phyloP scores from a whole-genome alignment of 1,284 basidiomycete genomes.

The Abortiporus biennis region DNA sequence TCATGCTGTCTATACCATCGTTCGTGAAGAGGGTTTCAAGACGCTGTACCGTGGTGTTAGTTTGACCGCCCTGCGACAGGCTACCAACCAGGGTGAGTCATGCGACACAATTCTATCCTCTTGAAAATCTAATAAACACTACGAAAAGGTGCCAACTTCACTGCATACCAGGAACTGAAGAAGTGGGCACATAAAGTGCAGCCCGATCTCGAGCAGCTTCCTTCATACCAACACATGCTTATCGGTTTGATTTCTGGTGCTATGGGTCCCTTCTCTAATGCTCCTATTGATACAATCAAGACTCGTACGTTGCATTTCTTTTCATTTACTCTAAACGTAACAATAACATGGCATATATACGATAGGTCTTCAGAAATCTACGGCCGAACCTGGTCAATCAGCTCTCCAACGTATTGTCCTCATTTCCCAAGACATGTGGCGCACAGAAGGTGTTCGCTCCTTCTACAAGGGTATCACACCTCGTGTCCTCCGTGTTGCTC shows the following conservation, averaged over 20 bases:
- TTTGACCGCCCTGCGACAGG: constrained; percentile 91
- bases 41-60: constrained; percentile 92
- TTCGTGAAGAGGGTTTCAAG: constrained; percentile 85
- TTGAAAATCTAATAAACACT: no score
- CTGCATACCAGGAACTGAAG: constrained; percentile 96
- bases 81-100: constrained; percentile 95
- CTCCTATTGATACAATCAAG: constrained; percentile 97
- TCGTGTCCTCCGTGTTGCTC: constrained; percentile 92
- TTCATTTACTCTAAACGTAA: no score
- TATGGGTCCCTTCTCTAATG: constrained; percentile 96
- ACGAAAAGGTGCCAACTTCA: constrained; percentile 95
- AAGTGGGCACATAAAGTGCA: constrained; percentile 78
- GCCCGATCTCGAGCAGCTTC: constrained; percentile 70
- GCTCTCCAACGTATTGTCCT: constrained; percentile 72
- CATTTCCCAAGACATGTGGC: constrained; percentile 92
- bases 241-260: constrained; percentile 95
- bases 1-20: constrained; percentile 93
- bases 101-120: background rate
- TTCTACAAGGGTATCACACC: constrained; percentile 99
- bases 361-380: constrained; percentile 86
- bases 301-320: no score
- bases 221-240: constrained; percentile 90
- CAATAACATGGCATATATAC: no score
- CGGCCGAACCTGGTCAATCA: constrained; percentile 73
- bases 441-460: constrained; percentile 80